phyloP scores from a whole-genome alignment of 108 stramenopile species.

The Discostella stelligeroides region DNA sequence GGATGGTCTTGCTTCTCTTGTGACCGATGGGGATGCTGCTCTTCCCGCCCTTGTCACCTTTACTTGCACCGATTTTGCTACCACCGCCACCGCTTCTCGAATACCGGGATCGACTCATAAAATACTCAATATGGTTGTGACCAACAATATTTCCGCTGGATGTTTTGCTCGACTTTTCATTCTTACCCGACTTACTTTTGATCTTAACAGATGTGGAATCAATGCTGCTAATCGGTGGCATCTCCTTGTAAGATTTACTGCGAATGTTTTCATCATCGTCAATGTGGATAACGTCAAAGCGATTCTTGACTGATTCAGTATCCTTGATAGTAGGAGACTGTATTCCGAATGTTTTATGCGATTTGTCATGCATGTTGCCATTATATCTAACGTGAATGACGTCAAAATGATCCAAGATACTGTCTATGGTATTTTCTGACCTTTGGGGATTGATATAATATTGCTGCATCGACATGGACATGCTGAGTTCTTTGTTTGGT shows the following conservation, averaged over 20 bases:
- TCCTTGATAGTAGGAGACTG: no score
- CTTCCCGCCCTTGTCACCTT: not conserved
- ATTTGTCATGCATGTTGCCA: no score
- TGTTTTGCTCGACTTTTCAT: not conserved
- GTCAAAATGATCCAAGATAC: no score
- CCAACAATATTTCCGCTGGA: not conserved
- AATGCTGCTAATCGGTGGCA: no score
- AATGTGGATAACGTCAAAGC: not conserved
- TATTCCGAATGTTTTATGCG: no score
- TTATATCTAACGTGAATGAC: no score
- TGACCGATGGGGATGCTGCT: not conserved
- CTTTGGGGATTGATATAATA: no score
- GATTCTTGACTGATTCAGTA: not conserved
- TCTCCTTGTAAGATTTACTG: constrained; percentile 6
- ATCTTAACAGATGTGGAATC: not conserved
- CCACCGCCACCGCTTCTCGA: not conserved
- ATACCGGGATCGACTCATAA: not conserved
- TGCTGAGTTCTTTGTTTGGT: no score
- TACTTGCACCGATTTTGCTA: not conserved
- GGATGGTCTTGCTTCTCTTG: constrained; percentile 1
- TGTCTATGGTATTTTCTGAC: no score
- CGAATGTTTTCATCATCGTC: not conserved
- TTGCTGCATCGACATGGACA: no score
- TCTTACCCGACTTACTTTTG: not conserved
- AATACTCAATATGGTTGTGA: not conserved